Percentiles rank a stretch among this genome's conserved stretches.
Conservation (phyloP, 2,329 filamentous ascomycete species). For the Aureobasidium melanogenum region DNA sequence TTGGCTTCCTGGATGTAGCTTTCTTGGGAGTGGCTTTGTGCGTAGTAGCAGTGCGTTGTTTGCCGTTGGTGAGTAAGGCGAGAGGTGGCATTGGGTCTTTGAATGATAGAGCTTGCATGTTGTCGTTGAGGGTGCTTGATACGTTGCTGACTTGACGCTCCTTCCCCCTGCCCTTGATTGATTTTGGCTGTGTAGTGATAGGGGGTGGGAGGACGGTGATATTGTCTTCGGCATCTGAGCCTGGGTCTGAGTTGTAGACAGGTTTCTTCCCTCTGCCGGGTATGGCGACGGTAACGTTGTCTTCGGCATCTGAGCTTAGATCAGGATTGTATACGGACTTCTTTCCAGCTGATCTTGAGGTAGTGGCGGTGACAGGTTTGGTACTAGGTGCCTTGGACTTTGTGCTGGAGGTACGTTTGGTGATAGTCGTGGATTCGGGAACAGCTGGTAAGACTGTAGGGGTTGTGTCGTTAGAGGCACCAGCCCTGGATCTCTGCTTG, state of each 20-base stretch:
- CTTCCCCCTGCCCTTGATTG: not conserved
- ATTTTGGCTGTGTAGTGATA: too few relatives aligned
- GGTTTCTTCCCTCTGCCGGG: not conserved
- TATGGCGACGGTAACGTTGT: not conserved
- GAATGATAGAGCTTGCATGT: not conserved
- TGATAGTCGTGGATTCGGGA: too few relatives aligned
- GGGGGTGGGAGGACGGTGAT: not conserved
- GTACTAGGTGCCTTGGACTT: not conserved
- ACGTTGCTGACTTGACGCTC: not conserved
- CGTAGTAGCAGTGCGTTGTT: not conserved
- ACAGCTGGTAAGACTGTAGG: too few relatives aligned
- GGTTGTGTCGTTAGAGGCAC: too few relatives aligned
- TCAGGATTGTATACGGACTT: not conserved
- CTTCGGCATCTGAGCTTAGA: not conserved
- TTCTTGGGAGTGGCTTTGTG: not conserved
- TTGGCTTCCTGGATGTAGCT: not conserved
- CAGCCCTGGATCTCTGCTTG: not conserved
- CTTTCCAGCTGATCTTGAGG: not conserved
- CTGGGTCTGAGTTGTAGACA: not conserved
- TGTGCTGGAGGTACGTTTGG: not conserved
- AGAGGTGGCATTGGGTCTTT: not conserved
- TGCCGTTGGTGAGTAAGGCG: not conserved
- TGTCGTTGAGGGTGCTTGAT: not conserved
- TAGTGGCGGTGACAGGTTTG: not conserved
- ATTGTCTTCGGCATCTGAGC: not conserved